Evolutionary conservation across 2,329 filamentous ascomycete genomes (phyloP).

Genomic region (Curvularia sp.): DNA sequence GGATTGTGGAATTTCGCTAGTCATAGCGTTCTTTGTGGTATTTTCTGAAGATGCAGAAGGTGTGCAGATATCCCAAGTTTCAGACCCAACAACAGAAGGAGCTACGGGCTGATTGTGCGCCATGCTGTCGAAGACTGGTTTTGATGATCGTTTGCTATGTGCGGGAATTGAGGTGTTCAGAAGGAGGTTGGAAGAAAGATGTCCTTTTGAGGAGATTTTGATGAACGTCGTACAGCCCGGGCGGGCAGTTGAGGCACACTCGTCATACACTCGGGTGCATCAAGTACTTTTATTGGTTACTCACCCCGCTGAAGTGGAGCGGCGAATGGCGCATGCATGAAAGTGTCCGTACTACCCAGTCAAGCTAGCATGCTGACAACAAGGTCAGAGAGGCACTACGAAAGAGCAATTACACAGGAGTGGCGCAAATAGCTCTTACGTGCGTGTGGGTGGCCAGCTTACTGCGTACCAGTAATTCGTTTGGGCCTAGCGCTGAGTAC

Average conservation of each 20-base stretch:
- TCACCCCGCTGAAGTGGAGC: constrained; percentile 4
- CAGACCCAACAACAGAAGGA: constrained; percentile 9
- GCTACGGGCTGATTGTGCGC: constrained; percentile 5
- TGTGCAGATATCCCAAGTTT: constrained; percentile 9
- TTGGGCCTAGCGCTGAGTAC: no score
- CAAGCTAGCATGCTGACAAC: no score
- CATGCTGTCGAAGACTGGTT: constrained; percentile 5
- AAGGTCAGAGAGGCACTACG: no score
- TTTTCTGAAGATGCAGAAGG: constrained; percentile 14
- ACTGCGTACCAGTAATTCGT: no score
- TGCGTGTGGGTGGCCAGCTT: no score
- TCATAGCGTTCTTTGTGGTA: constrained; percentile 6
- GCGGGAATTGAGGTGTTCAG: background rate
- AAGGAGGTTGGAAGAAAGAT: constrained; percentile 3
- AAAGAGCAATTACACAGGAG: no score
- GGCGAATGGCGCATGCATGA: constrained; percentile 1
- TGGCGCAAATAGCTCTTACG: no score
- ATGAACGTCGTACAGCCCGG: constrained; percentile 3
- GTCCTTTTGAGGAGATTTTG: background rate
- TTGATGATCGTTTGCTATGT: background rate
- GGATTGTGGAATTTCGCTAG: constrained; percentile 6
- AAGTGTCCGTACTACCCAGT: no score
- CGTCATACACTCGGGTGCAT: constrained; percentile 7
- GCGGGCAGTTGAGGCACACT: constrained; percentile 2
- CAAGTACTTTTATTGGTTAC: constrained; percentile 9